A percentile compares a stretch with the other conserved stretches of the same genome.
These are phyloP conservation scores for Exophiala calicioides DNA, from an alignment of 2,329 filamentous ascomycete genomes.

Conservation along the genomic window DNA sequence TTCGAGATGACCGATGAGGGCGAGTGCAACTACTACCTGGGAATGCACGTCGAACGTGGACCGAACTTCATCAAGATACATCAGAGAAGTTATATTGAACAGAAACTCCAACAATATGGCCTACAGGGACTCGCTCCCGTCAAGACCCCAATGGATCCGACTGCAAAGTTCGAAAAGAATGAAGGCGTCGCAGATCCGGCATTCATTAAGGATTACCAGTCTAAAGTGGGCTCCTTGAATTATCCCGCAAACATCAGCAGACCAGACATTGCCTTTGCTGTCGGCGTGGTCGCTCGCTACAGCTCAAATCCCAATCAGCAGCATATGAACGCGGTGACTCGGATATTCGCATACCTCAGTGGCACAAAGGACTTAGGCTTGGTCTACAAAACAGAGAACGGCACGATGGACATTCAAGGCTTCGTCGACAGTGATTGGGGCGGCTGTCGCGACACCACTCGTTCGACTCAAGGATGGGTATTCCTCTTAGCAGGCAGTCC, in stretches of 20 bases:
- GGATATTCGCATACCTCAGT: conserved; percentile 3
- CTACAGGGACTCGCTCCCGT: not conserved
- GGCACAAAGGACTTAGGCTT: conserved; percentile 2
- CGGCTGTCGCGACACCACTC: no score
- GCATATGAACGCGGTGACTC: conserved; percentile 4
- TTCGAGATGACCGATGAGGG: conserved; percentile 22
- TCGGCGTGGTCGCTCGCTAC: not conserved
- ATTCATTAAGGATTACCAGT: conserved; percentile 10
- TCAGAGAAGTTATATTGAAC: conserved; percentile 12
- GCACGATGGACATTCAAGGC: no score
- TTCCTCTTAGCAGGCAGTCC: no score
- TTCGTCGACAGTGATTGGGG: no score
- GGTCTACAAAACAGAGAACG: no score
- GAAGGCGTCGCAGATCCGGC: not conserved
- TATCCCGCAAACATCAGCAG: not conserved
- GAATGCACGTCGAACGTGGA: conserved; percentile 13
- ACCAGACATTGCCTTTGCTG: conserved; percentile 10
- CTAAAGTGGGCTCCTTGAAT: conserved; percentile 11
- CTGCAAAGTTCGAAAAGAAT: not conserved
- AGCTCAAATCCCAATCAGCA: conserved; percentile 1
- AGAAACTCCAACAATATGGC: conserved; percentile 14
- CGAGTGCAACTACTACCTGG: conserved; percentile 11
- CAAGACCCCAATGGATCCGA: conserved; percentile 2
- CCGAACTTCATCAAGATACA: conserved; percentile 3
- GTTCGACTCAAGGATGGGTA: no score